phyloP scores from a whole-genome alignment of 805 yeast species.

The Candida andamanensis region DNA sequence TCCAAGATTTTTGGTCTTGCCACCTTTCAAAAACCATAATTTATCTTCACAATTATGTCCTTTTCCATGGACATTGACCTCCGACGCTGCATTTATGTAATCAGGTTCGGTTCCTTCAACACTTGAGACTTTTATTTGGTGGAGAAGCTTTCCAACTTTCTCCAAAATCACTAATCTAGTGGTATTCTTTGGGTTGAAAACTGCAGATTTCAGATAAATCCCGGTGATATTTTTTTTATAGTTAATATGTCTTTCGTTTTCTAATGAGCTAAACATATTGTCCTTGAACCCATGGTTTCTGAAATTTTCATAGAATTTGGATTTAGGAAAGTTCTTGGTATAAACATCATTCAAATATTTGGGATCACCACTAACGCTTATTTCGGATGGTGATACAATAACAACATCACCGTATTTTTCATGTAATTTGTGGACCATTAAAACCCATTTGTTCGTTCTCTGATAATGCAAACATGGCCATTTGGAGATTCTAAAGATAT shows the following conservation, averaged over 20 bases:
- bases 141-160: constrained; percentile 22
- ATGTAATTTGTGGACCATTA: constrained; percentile 46
- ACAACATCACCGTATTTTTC: constrained; percentile 56
- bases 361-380: constrained; percentile 51
- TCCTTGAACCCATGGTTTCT: constrained; percentile 47
- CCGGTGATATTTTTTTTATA: constrained; percentile 28
- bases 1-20: constrained; percentile 29
- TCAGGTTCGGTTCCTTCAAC: constrained; percentile 31
- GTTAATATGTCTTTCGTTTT: constrained; percentile 41
- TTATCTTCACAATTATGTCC: constrained; percentile 21
- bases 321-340: constrained; percentile 50
- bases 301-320: constrained; percentile 55
- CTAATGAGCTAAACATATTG: constrained; percentile 56
- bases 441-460: constrained; percentile 41
- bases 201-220: constrained; percentile 31
- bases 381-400: constrained; percentile 55
- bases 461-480: constrained; percentile 31
- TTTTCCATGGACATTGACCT: constrained; percentile 28
- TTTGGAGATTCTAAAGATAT: constrained; percentile 41
- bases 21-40: constrained; percentile 22
- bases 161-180: constrained; percentile 22
- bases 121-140: constrained; percentile 22
- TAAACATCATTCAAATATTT: constrained; percentile 52
- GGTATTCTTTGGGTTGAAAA: constrained; percentile 26
- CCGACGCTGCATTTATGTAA: constrained; percentile 26